Conservation (phyloP, 2,329 filamentous ascomycete species). For the Arthroderma uncinatum region DNA sequence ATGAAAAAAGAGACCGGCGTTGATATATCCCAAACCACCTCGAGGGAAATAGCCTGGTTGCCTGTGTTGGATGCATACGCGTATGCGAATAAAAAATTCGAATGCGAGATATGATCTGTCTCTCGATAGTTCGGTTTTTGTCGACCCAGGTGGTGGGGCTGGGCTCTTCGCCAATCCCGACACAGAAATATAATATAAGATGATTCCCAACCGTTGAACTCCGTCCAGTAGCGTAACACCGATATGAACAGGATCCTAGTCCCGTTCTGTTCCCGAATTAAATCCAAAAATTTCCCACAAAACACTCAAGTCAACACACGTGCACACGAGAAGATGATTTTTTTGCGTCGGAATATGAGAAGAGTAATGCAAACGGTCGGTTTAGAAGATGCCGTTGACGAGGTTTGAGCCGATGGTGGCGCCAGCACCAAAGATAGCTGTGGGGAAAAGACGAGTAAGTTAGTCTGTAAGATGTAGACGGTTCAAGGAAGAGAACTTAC, state of each 20-base stretch:
- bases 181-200: not conserved
- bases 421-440: constrained; percentile 80
- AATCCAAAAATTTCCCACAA: not conserved
- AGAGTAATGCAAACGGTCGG: not conserved
- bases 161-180: not conserved
- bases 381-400: constrained; percentile 79
- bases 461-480: constrained; percentile 32
- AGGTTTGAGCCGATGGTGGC: constrained; percentile 83
- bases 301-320: not conserved
- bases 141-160: not conserved
- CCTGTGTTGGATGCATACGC: not conserved
- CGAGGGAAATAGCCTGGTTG: not conserved
- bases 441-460: constrained; percentile 17
- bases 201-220: not conserved
- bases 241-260: not conserved
- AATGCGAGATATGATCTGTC: not conserved
- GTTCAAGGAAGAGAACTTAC: constrained; percentile 24
- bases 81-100: not conserved
- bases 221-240: constrained; percentile 1
- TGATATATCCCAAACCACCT: not conserved
- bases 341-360: not conserved
- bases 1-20: not conserved
- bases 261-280: not conserved
- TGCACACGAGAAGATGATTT: not conserved
- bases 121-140: not conserved